Conservation (phyloP, 1,284 basidiomycete species). For the Sanghuangporus weigelae region DNA sequence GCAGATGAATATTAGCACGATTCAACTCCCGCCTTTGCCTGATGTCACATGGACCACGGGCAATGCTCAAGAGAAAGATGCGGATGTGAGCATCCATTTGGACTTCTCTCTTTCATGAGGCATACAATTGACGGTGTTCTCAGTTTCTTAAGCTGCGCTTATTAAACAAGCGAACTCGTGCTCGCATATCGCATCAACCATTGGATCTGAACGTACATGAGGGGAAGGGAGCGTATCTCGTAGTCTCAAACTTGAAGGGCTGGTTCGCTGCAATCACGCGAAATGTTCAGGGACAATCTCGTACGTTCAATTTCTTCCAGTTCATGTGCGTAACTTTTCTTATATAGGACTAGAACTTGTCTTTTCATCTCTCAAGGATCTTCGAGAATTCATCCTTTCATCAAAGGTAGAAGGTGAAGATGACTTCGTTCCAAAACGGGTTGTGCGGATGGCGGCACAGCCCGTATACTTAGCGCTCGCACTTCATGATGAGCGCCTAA, state of each 20-base stretch:
- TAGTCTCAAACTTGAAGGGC: constrained; percentile 50
- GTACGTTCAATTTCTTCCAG: constrained; percentile 28
- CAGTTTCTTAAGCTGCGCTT: constrained; percentile 45
- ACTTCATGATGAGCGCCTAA: constrained; percentile 48
- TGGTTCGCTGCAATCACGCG: constrained; percentile 61
- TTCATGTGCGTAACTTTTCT: not conserved
- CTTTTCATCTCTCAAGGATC: constrained; percentile 49
- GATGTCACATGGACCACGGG: constrained; percentile 30
- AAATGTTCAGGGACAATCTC: constrained; percentile 29
- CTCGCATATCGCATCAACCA: constrained; percentile 48
- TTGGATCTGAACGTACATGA: constrained; percentile 39
- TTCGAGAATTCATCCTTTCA: constrained; percentile 44
- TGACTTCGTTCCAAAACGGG: constrained; percentile 43
- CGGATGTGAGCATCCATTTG: constrained; percentile 32
- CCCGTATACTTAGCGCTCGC: constrained; percentile 53
- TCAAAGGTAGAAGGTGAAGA: constrained; percentile 32
- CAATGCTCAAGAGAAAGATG: constrained; percentile 37
- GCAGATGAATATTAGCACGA: constrained; percentile 34
- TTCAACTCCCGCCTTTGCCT: constrained; percentile 29
- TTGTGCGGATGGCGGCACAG: constrained; percentile 33
- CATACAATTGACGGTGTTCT: not conserved
- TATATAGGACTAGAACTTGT: constrained; percentile 40
- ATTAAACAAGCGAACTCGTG: constrained; percentile 56
- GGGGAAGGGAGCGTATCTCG: constrained; percentile 42
- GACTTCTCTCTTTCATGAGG: not conserved